Conservation (phyloP, 352 stramenopile genomes). For the Aphanomyces stellatus region DNA sequence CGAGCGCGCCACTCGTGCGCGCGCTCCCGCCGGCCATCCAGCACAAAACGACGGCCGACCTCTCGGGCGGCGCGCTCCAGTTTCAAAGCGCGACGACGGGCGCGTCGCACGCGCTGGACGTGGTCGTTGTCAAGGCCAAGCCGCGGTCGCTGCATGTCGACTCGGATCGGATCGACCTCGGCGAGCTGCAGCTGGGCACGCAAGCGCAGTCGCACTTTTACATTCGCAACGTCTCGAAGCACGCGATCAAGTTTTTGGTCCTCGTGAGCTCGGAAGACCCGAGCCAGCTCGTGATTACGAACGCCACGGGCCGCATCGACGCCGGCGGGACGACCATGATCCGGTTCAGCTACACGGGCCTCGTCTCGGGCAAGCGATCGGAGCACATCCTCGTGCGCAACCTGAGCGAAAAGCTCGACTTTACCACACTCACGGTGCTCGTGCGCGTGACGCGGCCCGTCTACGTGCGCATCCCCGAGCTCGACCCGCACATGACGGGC, state of each 20-base stretch:
- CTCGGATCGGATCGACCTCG: constrained; percentile 56
- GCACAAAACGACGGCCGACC: not conserved
- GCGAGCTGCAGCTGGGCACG: constrained; percentile 61
- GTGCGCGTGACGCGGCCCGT: constrained; percentile 67
- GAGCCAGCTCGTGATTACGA: constrained; percentile 63
- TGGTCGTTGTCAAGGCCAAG: constrained; percentile 57
- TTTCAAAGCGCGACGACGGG: not conserved
- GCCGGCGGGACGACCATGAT: constrained; percentile 37
- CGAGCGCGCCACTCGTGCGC: not conserved
- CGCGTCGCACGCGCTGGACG: constrained; percentile 28
- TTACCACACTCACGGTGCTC: constrained; percentile 48
- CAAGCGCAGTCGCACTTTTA: constrained; percentile 51
- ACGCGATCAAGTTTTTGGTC: constrained; percentile 65
- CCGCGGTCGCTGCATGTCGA: constrained; percentile 65
- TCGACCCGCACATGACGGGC: constrained; percentile 68
- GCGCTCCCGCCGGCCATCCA: not conserved
- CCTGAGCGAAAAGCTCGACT: constrained; percentile 71
- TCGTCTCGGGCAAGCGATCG: constrained; percentile 52
- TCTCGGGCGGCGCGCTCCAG: not conserved
- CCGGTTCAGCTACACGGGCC: constrained; percentile 62
- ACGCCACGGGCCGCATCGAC: constrained; percentile 57
- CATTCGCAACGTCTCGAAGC: constrained; percentile 56
- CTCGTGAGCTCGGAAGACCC: constrained; percentile 33
- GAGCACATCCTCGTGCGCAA: constrained; percentile 79
- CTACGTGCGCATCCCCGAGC: constrained; percentile 74